Base-by-base conservation (phyloP, 805 yeast genomes). In the Nakazawaea sp. region DNA sequence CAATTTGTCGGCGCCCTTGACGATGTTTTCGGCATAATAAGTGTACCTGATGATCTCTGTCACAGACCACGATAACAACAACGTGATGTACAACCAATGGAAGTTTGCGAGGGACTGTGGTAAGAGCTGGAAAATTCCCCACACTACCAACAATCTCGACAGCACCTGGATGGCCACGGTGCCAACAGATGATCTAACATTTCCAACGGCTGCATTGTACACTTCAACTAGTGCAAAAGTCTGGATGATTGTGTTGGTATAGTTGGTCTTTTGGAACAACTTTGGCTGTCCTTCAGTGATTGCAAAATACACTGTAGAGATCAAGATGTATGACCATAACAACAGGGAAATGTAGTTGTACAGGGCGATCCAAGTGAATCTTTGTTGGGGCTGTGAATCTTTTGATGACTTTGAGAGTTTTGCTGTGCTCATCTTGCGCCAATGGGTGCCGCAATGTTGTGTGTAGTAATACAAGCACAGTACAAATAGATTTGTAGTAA, bases 31-130 rank as follows among this genome's bases (percentile, higher is more conserved):
- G 6, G 94, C 89, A 55, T 92, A 94, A 63, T 76, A 92, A 30
- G 86, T 72, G 61, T 92, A 92, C 56, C 98, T 72, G 40, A 89
- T 80, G 31, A 86, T 70, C 59, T 92, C 98, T n/a, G 97, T 86
- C 36, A 85, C 50, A n/a, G 92, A 76, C 98, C 98, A 92, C 10
- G 96, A 88, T 30, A 77, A 48, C 32, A 78, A 67, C 56, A 90
- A 70, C 1, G 90, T 65, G 40, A 78, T 59, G 57, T 81, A 89
- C 12, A 73, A 67, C 73, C 77, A 66, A 45, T 67, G 69, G 46
- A 48, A 36, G 46, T 71, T 68, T 20, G 87, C 87, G 15, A 81
- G 82, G 0, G 85, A 71, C 15, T 72, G 52, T 7, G 97, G 96
- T 45, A 88, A 66, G n/a, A 69, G 56, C 36, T 75, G 75, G 59